These are phyloP conservation scores for Fusarium cyanostomum DNA, from an alignment of 2,329 filamentous ascomycete species.

Conservation along the genomic window DNA sequence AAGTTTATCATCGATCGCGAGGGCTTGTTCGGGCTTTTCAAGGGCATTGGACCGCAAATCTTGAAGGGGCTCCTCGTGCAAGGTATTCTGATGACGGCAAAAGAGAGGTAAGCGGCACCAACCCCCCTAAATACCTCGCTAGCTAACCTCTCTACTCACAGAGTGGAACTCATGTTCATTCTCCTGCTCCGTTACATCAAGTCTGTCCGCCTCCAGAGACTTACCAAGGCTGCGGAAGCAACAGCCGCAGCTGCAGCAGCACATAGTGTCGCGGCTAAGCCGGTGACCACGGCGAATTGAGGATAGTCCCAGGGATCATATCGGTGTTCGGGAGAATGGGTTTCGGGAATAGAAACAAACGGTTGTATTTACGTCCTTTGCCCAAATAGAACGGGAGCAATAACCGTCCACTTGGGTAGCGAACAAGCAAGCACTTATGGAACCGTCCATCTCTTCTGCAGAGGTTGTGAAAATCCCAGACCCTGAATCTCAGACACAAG, in stretches of 20 bases:
- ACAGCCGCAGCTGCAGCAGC: constrained; percentile 60
- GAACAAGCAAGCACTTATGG: background rate
- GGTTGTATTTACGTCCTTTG: constrained; percentile 26
- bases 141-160: constrained; percentile 47
- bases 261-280: constrained; percentile 56
- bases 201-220: constrained; percentile 73
- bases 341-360: constrained; percentile 32
- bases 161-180: constrained; percentile 89
- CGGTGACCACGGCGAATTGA: constrained; percentile 39
- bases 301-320: constrained; percentile 2
- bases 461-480: too few species aligned
- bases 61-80: constrained; percentile 93
- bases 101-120: constrained; percentile 75
- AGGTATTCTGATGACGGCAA: constrained; percentile 98
- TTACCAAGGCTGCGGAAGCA: constrained; percentile 72
- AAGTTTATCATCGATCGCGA: constrained; percentile 91
- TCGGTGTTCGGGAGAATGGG: constrained; percentile 26
- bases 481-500: too few species aligned
- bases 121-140: background rate
- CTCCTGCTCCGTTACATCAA: constrained; percentile 85
- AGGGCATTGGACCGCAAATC: constrained; percentile 94
- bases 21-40: constrained; percentile 85
- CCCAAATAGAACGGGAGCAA: constrained; percentile 16
- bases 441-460: too few species aligned
- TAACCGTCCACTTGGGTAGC: constrained; percentile 12